phyloP scores from a whole-genome alignment of 2,329 filamentous ascomycete genomes.

The Lecanosticta acicola region DNA sequence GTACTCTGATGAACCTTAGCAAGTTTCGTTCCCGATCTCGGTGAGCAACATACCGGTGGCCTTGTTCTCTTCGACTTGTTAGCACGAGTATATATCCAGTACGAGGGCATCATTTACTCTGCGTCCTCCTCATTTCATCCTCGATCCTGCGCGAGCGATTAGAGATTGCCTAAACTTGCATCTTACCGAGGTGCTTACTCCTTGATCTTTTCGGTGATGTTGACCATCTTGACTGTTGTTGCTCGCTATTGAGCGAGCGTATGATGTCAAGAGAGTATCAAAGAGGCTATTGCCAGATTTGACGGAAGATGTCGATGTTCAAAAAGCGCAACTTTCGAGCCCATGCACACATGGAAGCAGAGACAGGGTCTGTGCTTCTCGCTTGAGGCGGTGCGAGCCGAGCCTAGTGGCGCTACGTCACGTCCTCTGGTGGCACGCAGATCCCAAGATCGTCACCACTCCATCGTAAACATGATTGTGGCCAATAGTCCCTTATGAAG shows the following conservation, averaged over 20 bases:
- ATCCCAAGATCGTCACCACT: not conserved
- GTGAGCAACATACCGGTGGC: conserved; percentile 69
- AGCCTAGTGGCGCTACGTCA: not conserved
- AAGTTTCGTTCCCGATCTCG: conserved; percentile 5
- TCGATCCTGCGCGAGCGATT: conserved; percentile 66
- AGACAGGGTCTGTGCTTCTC: not conserved
- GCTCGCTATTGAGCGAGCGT: conserved; percentile 7
- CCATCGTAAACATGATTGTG: not conserved
- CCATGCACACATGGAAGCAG: too few relatives aligned
- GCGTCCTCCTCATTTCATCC: conserved; percentile 98
- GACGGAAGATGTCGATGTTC: too few relatives aligned
- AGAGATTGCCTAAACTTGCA: conserved; percentile 10
- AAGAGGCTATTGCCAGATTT: too few relatives aligned
- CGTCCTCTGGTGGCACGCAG: not conserved
- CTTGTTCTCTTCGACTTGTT: conserved; percentile 74
- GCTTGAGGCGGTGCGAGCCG: not conserved
- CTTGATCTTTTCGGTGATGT: conserved; percentile 99
- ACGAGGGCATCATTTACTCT: conserved; percentile 61
- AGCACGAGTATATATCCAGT: conserved; percentile 25
- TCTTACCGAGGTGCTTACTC: conserved; percentile 57
- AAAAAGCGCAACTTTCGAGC: too few relatives aligned
- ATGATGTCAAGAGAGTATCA: not conserved
- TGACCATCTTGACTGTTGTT: conserved; percentile 67
- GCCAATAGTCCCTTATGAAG: not conserved
- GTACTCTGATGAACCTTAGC: conserved; percentile 65